Conservation (phyloP, 2,329 filamentous ascomycete genomes). For the Penicillium sp. region DNA sequence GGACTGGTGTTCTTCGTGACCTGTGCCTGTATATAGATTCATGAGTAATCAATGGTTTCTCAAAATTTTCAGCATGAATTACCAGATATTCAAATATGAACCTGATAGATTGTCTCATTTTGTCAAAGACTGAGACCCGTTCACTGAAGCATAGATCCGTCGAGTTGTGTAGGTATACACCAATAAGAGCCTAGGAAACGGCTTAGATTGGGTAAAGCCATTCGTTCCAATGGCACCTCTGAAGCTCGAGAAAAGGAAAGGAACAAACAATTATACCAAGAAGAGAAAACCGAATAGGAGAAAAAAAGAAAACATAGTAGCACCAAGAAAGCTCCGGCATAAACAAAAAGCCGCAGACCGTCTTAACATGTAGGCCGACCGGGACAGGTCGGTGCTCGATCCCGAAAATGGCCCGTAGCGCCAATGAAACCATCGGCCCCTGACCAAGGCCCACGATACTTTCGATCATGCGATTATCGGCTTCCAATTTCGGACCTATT, state of each 20-base stretch:
- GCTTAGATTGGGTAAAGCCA: background rate
- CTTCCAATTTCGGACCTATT: background rate
- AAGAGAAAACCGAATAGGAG: background rate
- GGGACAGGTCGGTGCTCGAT: conserved; percentile 11
- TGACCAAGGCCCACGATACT: background rate
- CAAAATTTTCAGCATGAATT: background rate
- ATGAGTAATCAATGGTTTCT: background rate
- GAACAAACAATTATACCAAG: background rate
- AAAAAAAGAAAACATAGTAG: background rate
- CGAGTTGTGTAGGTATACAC: background rate
- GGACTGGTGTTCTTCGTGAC: background rate
- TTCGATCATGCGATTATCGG: background rate
- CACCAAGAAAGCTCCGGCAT: background rate
- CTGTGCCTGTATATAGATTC: conserved; percentile 7
- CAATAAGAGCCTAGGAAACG: background rate
- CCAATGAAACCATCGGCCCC: background rate
- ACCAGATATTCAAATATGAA: background rate
- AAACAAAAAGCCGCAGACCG: conserved; percentile 10
- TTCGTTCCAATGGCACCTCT: background rate
- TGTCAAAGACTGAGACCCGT: background rate
- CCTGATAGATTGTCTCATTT: background rate
- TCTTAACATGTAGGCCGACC: conserved; percentile 2
- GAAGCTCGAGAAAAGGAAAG: background rate
- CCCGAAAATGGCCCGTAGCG: conserved; percentile 12
- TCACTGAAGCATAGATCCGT: background rate